These are phyloP conservation scores for Castanea mollissima DNA, from an alignment of 306 rosid genomes.

Conservation along the genomic window DNA sequence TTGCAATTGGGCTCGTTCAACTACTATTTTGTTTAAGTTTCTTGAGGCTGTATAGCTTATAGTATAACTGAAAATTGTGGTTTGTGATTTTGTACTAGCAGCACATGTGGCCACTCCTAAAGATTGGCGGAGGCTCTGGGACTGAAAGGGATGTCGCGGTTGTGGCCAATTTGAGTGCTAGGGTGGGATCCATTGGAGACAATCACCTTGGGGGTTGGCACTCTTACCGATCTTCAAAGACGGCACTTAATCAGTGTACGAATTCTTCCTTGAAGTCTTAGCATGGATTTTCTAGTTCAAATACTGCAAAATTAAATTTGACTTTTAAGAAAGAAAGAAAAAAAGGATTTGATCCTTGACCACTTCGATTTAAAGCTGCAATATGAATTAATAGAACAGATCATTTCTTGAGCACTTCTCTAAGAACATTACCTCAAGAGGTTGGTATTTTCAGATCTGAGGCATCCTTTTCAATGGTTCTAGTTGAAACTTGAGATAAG, in stretches of 20 bases:
- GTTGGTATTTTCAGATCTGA: background rate
- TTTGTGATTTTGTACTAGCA: slow-evolving; percentile 32
- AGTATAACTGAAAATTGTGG: background rate
- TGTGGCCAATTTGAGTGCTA: slow-evolving; percentile 91
- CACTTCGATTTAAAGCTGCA: background rate
- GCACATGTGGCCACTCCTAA: slow-evolving; percentile 98
- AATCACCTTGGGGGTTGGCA: slow-evolving; percentile 94
- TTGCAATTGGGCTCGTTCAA: background rate
- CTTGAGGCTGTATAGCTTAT: background rate
- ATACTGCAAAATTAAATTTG: background rate
- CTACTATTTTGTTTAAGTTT: background rate
- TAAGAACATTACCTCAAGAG: background rate
- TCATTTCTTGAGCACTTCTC: background rate
- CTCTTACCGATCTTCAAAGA: slow-evolving; percentile 89
- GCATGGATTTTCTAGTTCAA: background rate
- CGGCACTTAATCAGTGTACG: slow-evolving; percentile 89
- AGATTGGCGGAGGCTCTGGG: slow-evolving; percentile 65
- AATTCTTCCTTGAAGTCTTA: slow-evolving; percentile 15
- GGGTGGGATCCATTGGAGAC: slow-evolving; percentile 93
- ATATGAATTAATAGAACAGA: background rate
- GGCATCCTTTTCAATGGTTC: background rate
- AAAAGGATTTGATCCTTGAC: background rate
- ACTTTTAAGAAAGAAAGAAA: no score
- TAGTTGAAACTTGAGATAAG: background rate
- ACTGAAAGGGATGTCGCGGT: slow-evolving; percentile 68